Evolutionary conservation across 768 basidiomycete genomes (phyloP).

Genomic region (Pulveroboletus ravenelii): DNA sequence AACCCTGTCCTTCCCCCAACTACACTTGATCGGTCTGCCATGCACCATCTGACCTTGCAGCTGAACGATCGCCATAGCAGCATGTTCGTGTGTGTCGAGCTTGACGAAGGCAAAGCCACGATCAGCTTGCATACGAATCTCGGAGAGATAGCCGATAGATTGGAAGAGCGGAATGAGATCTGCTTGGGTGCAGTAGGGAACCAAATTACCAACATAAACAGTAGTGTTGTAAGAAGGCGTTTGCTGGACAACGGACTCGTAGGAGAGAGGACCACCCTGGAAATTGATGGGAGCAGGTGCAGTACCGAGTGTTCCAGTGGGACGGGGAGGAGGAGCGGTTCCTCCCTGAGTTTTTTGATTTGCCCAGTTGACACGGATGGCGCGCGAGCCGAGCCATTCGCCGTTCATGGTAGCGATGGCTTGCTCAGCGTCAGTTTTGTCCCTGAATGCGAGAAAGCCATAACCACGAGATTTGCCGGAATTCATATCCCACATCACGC

Average conservation of each 20-base stretch:
- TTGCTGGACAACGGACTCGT: conserved; percentile 90
- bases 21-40: conserved; percentile 95
- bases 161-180: conserved; percentile 98
- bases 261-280: conserved; percentile 82
- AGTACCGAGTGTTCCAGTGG: conserved; percentile 45
- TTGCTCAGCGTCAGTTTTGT: conserved; percentile 98
- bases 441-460: conserved; percentile 97
- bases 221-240: conserved; percentile 93
- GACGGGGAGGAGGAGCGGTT: conserved; percentile 33
- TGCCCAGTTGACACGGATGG: conserved; percentile 99
- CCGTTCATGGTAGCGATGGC: conserved; percentile 99
- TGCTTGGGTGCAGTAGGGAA: conserved; percentile 94
- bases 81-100: conserved; percentile 97
- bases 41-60: conserved; percentile 97
- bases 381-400: conserved; percentile 97
- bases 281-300: conserved; percentile 91
- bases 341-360: conserved; percentile 95
- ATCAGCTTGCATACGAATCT: conserved; percentile 99
- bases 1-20: conserved; percentile 96
- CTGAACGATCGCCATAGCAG: conserved; percentile 96
- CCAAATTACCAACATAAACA: conserved; percentile 97
- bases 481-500: conserved; percentile 99
- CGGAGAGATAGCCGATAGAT: conserved; percentile 96
- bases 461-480: conserved; percentile 98
- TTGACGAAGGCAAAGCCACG: conserved; percentile 99